A percentile compares a stretch with the other conserved stretches of the same genome.
Evolutionary conservation across 371 early-diverging fungal genomes (phyloP).

Genomic region (Mucor circinelloides): DNA sequence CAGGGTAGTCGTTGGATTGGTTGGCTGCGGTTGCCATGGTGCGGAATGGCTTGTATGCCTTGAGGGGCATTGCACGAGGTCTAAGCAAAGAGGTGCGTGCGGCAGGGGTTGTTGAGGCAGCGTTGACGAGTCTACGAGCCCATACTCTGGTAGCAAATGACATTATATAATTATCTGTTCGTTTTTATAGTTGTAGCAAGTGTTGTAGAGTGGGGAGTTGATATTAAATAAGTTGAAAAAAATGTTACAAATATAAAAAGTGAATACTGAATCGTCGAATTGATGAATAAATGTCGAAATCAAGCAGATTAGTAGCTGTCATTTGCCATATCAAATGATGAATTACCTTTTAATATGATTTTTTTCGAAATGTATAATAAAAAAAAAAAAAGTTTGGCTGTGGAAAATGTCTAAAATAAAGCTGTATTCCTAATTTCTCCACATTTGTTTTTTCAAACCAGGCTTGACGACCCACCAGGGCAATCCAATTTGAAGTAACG

Average conservation of each 20-base stretch:
- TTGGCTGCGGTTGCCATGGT: slow-evolving; percentile 43
- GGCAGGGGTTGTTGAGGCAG: slow-evolving; percentile 27
- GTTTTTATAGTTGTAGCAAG: slow-evolving; percentile 1
- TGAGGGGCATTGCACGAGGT: slow-evolving; percentile 21
- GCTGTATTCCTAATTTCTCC: not conserved
- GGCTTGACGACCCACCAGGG: slow-evolving; percentile 4
- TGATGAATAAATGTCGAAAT: not conserved
- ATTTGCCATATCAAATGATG: not conserved
- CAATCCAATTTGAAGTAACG: not conserved
- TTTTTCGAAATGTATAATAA: not conserved
- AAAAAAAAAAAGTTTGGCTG: not conserved
- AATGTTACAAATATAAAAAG: not conserved
- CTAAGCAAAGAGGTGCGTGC: slow-evolving; percentile 28
- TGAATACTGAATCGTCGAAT: not conserved
- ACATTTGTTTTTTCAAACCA: slow-evolving; percentile 2
- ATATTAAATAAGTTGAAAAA: not conserved
- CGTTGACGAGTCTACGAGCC: slow-evolving; percentile 45
- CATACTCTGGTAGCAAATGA: slow-evolving; percentile 54
- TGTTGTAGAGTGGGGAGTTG: slow-evolving; percentile 23
- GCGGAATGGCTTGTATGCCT: slow-evolving; percentile 34
- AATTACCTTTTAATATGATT: not conserved
- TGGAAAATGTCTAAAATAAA: not conserved
- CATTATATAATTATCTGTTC: slow-evolving; percentile 21
- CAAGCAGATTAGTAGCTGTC: not conserved
- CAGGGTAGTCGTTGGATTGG: slow-evolving; percentile 18